Evolutionary conservation across 768 basidiomycete genomes (phyloP).

Genomic region (Asterophora lycoperdoides): DNA sequence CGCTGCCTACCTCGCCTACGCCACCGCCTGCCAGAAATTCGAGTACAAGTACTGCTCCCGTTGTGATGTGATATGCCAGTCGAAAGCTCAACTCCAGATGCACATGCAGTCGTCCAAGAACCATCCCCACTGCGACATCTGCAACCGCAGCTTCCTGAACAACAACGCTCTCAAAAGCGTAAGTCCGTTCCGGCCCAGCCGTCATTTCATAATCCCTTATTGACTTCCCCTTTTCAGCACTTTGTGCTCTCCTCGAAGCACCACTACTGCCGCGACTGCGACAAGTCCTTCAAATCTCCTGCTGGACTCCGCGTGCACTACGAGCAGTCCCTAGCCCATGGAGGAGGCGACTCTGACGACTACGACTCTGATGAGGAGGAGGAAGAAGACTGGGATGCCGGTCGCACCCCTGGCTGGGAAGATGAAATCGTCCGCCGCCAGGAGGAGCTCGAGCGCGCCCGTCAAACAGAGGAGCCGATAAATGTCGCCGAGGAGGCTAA

Average conservation of each 20-base stretch:
- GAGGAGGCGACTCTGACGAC: constrained; percentile 1
- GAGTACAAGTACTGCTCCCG: constrained; percentile 9
- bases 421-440: constrained; percentile 7
- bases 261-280: constrained; percentile 8
- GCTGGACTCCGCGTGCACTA: constrained; percentile 6
- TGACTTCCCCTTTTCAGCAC: background rate
- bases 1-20: background rate
- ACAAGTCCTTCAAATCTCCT: constrained; percentile 6
- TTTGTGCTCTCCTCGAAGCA: constrained; percentile 4
- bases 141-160: constrained; percentile 9
- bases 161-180: constrained; percentile 8
- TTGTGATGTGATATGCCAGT: constrained; percentile 6
- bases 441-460: constrained; percentile 4
- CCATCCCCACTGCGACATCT: constrained; percentile 10
- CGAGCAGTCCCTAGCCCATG: background rate
- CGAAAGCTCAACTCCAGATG: constrained; percentile 5
- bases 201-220: background rate
- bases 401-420: constrained; percentile 10
- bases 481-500: background rate
- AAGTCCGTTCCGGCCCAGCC: background rate
- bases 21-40: background rate
- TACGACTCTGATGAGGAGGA: constrained; percentile 11
- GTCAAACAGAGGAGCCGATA: constrained; percentile 1
- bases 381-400: background rate
- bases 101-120: constrained; percentile 2